phyloP scores from a whole-genome alignment of 805 yeast species.

The Saccharomycopsis guyanensis region DNA sequence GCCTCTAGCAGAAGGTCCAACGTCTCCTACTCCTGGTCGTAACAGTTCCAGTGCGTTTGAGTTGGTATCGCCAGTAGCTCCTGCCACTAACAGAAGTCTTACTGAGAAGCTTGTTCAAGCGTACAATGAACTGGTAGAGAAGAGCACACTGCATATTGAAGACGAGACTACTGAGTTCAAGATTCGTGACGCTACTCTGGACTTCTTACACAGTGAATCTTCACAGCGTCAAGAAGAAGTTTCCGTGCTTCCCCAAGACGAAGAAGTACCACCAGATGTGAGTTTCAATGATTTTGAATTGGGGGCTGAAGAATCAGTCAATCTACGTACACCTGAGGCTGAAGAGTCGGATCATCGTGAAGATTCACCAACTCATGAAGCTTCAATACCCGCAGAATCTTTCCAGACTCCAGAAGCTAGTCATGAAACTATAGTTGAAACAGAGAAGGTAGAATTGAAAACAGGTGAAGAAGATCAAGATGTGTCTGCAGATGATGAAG shows the following conservation, averaged over 20 bases:
- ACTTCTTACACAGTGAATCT: neutral
- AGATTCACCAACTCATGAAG: neutral
- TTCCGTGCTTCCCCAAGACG: neutral
- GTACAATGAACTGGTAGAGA: neutral
- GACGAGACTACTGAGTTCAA: neutral
- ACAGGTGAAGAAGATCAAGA: neutral
- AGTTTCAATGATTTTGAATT: conserved; percentile 1
- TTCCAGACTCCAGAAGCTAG: neutral
- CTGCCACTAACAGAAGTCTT: neutral
- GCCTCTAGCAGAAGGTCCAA: neutral
- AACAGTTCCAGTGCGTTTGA: neutral
- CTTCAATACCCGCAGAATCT: neutral
- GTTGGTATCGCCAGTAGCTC: neutral
- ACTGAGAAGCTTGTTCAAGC: neutral
- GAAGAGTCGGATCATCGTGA: neutral
- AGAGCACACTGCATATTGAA: neutral
- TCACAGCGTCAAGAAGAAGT: neutral
- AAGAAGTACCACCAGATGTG: neutral
- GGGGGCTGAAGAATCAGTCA: too few relatives aligned
- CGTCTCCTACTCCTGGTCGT: conserved; percentile 1
- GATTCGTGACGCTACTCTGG: neutral
- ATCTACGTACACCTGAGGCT: too few relatives aligned
- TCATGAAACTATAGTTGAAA: neutral
- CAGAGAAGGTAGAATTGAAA: neutral
- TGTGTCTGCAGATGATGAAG: neutral